Evolutionary conservation across 2,329 filamentous ascomycete species (phyloP).

Genomic region (Aspergillus brasiliensis): DNA sequence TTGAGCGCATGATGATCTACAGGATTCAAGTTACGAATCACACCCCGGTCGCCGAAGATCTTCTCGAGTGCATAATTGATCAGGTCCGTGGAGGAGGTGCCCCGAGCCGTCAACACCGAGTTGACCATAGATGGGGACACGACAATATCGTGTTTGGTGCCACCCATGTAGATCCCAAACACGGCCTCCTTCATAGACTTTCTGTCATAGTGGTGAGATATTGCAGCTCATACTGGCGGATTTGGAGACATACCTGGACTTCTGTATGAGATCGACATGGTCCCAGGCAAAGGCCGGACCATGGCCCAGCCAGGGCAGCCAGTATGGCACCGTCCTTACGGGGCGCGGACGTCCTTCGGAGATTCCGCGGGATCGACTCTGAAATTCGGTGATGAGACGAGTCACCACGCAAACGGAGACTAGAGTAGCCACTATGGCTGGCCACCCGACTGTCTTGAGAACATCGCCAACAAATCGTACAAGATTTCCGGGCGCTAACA

Average conservation of each 20-base stretch:
- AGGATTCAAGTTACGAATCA: conserved; percentile 38
- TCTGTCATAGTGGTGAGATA: conserved; percentile 22
- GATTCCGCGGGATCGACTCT: conserved; percentile 27
- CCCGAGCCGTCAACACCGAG: conserved; percentile 39
- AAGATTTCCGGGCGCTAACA: conserved; percentile 17
- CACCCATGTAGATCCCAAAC: conserved; percentile 53
- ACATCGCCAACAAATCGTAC: conserved; percentile 25
- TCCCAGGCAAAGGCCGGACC: conserved; percentile 51
- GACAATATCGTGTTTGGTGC: conserved; percentile 54
- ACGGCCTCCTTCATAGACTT: conserved; percentile 44
- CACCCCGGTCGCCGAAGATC: conserved; percentile 47
- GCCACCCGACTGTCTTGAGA: conserved; percentile 26
- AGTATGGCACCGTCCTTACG: conserved; percentile 59
- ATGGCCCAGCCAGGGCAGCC: conserved; percentile 62
- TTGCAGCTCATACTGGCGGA: background rate
- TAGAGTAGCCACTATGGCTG: conserved; percentile 30
- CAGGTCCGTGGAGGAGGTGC: conserved; percentile 31
- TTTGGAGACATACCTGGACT: conserved; percentile 39
- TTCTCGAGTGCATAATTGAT: conserved; percentile 41
- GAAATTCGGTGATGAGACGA: conserved; percentile 41
- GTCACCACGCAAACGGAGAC: conserved; percentile 40
- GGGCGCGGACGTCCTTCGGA: conserved; percentile 30
- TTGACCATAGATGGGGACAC: conserved; percentile 51
- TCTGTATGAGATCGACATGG: conserved; percentile 48
- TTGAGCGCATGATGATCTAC: conserved; percentile 40